Evolutionary conservation across 176 grass and related monocot genomes (phyloP).

Genomic region (Avena insularis): DNA sequence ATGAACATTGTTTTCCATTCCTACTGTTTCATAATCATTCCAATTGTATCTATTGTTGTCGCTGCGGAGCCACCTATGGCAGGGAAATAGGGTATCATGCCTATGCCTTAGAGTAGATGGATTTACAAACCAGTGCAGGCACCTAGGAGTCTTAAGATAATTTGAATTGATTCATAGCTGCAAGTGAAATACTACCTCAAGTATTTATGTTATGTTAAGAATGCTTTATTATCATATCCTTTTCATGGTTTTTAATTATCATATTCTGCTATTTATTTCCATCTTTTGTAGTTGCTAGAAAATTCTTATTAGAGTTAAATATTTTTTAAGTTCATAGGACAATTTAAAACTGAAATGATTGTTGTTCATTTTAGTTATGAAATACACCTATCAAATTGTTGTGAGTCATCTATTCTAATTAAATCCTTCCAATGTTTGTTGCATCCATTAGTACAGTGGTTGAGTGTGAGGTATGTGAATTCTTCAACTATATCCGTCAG

Average conservation of each 20-base stretch:
- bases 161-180: slow-evolving; percentile 18
- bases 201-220: background rate
- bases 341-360: background rate
- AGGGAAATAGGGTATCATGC: background rate
- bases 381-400: background rate
- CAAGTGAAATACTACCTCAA: background rate
- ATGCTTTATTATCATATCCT: background rate
- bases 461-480: slow-evolving; percentile 83
- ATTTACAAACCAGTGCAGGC: background rate
- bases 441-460: slow-evolving; percentile 67
- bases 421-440: background rate
- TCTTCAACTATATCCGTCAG: slow-evolving; percentile 95
- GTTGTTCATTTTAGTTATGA: background rate
- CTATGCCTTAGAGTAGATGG: background rate
- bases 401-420: background rate
- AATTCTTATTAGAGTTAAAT: background rate
- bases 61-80: background rate
- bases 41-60: background rate
- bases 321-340: background rate
- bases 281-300: background rate
- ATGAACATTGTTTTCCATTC: too few species aligned
- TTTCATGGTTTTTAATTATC: background rate
- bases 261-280: background rate
- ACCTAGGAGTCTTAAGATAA: background rate
- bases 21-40: background rate